Evolutionary conservation across 306 rosid species (phyloP).

Genomic region (Purshia tridentata): DNA sequence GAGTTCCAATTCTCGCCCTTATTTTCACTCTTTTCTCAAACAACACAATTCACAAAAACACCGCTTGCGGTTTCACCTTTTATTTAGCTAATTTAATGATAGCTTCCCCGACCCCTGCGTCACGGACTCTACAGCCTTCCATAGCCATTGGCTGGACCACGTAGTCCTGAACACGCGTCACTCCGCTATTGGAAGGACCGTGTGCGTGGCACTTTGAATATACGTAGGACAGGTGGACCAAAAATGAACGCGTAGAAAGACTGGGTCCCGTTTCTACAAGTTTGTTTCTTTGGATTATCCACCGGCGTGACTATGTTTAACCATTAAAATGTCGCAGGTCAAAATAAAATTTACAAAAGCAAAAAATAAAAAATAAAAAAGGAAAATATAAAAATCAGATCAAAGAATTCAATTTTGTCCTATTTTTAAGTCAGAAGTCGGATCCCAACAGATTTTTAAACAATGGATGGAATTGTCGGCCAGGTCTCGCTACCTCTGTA

Average conservation of each 20-base stretch:
- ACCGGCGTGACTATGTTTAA: too few relatives aligned
- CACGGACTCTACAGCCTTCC: neutral
- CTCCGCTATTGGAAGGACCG: neutral
- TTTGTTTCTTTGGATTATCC: neutral
- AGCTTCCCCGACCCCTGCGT: neutral
- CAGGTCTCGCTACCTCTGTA: too few relatives aligned
- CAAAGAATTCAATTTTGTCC: neutral
- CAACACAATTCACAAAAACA: neutral
- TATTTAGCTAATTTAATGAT: neutral
- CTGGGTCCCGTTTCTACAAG: neutral
- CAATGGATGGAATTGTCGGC: neutral
- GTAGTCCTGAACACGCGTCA: neutral
- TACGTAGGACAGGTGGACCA: neutral
- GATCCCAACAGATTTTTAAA: neutral
- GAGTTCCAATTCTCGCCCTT: conserved; percentile 13
- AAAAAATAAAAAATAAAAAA: too few relatives aligned
- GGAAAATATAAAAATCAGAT: too few relatives aligned
- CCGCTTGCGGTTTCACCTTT: neutral
- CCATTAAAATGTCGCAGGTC: too few relatives aligned
- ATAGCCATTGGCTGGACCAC: neutral
- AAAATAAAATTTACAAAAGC: too few relatives aligned
- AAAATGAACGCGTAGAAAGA: neutral
- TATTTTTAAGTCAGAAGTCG: neutral
- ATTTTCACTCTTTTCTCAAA: too few relatives aligned
- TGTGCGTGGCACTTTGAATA: neutral